Evolutionary conservation across 1,139 yeast genomes (phyloP).

Genomic region (Arxiozyma telluris): DNA sequence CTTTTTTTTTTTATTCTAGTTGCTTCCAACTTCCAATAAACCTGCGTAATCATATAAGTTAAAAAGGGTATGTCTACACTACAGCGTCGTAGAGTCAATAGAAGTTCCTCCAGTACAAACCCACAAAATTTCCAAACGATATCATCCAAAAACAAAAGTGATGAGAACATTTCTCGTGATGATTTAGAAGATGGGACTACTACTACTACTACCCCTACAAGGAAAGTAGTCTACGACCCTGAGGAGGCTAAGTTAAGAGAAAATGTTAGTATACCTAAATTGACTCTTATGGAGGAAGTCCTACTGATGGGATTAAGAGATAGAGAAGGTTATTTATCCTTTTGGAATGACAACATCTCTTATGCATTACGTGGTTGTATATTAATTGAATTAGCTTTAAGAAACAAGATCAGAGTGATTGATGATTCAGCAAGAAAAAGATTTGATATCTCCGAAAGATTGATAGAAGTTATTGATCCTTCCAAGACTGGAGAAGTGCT

Average conservation of each 20-base stretch:
- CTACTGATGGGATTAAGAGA: conserved; percentile 87
- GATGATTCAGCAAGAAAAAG: conserved; percentile 92
- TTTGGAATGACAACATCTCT: conserved; percentile 96
- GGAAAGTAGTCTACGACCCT: conserved; percentile 76
- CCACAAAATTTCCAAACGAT: conserved; percentile 6
- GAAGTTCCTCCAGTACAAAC: conserved; percentile 18
- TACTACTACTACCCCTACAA: background rate
- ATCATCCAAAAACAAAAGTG: conserved; percentile 3
- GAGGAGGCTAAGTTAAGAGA: conserved; percentile 39
- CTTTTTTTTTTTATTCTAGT: background rate
- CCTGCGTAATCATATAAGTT: background rate
- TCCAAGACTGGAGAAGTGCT: conserved; percentile 91
- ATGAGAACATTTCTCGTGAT: conserved; percentile 7
- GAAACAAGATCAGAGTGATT: conserved; percentile 80
- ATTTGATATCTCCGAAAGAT: conserved; percentile 77
- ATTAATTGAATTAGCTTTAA: conserved; percentile 79
- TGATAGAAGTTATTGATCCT: conserved; percentile 78
- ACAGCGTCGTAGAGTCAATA: conserved; percentile 41
- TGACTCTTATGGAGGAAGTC: conserved; percentile 95
- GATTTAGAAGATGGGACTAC: conserved; percentile 3
- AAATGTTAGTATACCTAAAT: conserved; percentile 46
- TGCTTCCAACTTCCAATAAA: background rate
- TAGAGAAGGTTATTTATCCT: conserved; percentile 89
- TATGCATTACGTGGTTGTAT: conserved; percentile 95
- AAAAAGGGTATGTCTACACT: conserved; percentile 33